Percentiles rank a stretch among this genome's conserved stretches.
phyloP scores from a whole-genome alignment of 768 basidiomycete genomes.

The Lactarius quietus region DNA sequence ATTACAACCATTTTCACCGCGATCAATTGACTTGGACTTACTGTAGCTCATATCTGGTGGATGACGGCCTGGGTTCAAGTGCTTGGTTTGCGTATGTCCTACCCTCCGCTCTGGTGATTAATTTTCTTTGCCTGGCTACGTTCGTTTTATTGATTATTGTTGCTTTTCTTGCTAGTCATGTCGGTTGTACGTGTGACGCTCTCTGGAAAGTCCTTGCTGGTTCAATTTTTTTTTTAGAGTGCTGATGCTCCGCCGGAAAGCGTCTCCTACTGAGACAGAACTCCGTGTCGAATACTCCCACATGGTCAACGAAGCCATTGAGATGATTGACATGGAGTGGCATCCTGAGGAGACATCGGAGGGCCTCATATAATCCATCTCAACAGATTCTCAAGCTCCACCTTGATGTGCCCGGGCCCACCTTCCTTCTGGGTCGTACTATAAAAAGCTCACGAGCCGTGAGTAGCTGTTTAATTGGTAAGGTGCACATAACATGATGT shows the following conservation, averaged over 20 bases:
- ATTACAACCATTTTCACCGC: neutral
- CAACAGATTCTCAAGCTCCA: neutral
- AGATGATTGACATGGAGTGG: constrained; percentile 6
- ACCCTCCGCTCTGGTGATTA: constrained; percentile 20
- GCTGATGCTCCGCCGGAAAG: constrained; percentile 24
- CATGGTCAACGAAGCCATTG: constrained; percentile 20
- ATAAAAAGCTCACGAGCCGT: neutral
- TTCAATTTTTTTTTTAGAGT: constrained; percentile 16
- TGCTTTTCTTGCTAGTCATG: constrained; percentile 16
- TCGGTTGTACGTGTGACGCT: constrained; percentile 13
- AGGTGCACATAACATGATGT: neutral
- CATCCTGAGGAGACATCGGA: too few species aligned
- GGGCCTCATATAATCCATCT: neutral
- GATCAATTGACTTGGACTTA: neutral
- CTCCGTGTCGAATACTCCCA: neutral
- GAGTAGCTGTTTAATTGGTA: neutral
- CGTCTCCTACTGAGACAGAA: constrained; percentile 20
- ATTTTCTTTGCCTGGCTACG: neutral
- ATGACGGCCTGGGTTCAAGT: neutral
- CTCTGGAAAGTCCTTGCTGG: neutral
- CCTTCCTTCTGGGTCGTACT: neutral
- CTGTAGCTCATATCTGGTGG: constrained; percentile 2
- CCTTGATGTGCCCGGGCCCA: neutral
- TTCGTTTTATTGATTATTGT: neutral
- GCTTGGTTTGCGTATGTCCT: constrained; percentile 17